Evolutionary conservation across 257 asterid species (phyloP), one percentile per base, ranked within the genome.

Genomic region (Sherardia arvensis): DNA sequence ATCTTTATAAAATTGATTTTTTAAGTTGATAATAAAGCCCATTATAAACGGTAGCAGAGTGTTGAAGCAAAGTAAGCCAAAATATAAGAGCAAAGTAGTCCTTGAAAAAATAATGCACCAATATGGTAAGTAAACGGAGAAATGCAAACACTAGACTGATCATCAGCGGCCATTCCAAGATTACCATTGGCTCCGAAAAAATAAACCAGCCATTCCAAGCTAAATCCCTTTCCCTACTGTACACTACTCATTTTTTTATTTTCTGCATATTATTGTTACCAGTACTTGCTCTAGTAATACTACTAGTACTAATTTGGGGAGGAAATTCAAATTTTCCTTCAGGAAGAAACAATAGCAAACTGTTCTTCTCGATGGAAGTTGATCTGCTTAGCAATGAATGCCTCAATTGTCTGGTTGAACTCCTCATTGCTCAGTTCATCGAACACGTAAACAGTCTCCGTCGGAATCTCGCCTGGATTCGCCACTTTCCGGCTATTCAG

Each of bases 381-480:
- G 36, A 87, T 64, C 74, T 90, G 97, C 83, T 68, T 87, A 21
- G 94, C 88, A 66, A 90, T 90, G 36, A 90, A 90, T 3, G 66
- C 87, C 33, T 90, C 97, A 32, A 87, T 83, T 2, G 84, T 77
- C 66, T 73, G 72, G 63, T 84, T 86, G 72, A 90, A 90, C 75
- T 87, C 97, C 77, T 90, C 93, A 72, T 80, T 82, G 62, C 90
- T 90, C 83, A 90, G 22, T 40, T 77, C 70, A 54, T 81, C 87
- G 71, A 78, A 82, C 57, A 70, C 36, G 68, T 69, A 77, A 49
- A 17, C 77, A 20, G 69, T 66, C 29, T 76, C 73, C 69, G 62
- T 79, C 27, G 66, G 64, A 48, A 55, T 58, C 65, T 70, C 69
- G 48, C 76, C 85, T 18, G 79, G 76, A 57, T 77, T 61, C 34